Percentiles rank a stretch among this genome's conserved stretches.
phyloP scores from a whole-genome alignment of 495 filamentous ascomycete genomes.

The Hypoxylon subgilvum region DNA sequence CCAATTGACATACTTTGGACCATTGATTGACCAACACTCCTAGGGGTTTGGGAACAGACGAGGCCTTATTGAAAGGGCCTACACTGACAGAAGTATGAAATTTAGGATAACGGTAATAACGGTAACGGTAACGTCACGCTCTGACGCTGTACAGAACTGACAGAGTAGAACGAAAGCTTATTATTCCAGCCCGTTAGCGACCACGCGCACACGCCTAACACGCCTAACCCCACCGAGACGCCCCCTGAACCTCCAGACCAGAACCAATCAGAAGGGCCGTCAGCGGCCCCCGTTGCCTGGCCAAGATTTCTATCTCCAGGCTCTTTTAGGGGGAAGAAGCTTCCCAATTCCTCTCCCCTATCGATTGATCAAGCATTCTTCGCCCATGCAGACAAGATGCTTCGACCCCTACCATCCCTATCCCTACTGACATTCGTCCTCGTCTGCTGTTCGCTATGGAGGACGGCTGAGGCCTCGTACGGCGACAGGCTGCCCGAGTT shows the following conservation, averaged over 20 bases:
- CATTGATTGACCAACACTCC: no score
- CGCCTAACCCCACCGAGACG: slow-evolving; percentile 16
- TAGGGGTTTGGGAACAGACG: neutral
- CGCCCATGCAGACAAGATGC: slow-evolving; percentile 18
- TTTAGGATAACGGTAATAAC: no score
- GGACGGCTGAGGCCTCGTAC: slow-evolving; percentile 67
- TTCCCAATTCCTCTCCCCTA: slow-evolving; percentile 1
- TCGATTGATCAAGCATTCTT: neutral
- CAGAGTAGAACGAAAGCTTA: slow-evolving; percentile 21
- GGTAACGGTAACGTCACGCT: slow-evolving; percentile 25
- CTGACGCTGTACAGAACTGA: slow-evolving; percentile 5
- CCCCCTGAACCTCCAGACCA: slow-evolving; percentile 12
- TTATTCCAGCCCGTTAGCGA: slow-evolving; percentile 3
- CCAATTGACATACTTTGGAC: no score
- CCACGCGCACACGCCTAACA: slow-evolving; percentile 5
- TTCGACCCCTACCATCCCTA: slow-evolving; percentile 12
- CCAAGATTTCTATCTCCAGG: slow-evolving; percentile 5
- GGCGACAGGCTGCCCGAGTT: slow-evolving; percentile 93
- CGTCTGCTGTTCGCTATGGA: slow-evolving; percentile 35
- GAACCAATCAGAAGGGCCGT: slow-evolving; percentile 23
- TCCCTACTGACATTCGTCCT: slow-evolving; percentile 17
- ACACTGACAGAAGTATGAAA: neutral
- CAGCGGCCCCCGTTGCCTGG: slow-evolving; percentile 13
- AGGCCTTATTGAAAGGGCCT: no score
- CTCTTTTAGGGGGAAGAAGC: slow-evolving; percentile 6